Percentiles rank a stretch among this genome's conserved stretches.
phyloP scores from a whole-genome alignment of 495 filamentous ascomycete species.

The Neurospora terricola region DNA sequence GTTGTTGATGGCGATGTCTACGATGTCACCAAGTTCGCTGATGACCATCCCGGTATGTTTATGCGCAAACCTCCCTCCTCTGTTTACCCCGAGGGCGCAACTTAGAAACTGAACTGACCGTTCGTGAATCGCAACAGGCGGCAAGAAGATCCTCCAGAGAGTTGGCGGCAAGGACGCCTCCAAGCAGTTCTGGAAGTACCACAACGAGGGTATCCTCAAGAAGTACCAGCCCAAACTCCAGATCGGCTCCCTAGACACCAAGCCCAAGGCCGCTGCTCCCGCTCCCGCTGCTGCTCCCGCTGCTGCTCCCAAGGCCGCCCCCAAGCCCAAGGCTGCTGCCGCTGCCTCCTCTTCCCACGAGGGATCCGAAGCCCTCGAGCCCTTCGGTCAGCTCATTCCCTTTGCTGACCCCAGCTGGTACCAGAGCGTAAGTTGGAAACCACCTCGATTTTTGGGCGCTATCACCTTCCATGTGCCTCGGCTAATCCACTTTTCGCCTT shows the following conservation, averaged over 20 bases:
- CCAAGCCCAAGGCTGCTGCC: slow-evolving; percentile 42
- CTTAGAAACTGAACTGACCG: not conserved
- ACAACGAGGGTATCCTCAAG: slow-evolving; percentile 87
- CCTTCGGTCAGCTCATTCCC: slow-evolving; percentile 77
- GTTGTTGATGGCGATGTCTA: slow-evolving; percentile 94
- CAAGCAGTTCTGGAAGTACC: slow-evolving; percentile 99
- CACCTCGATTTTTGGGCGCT: not conserved
- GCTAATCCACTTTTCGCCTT: not conserved
- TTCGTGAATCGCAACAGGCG: slow-evolving; percentile 46
- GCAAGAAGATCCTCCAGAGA: slow-evolving; percentile 93
- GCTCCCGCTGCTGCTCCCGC: slow-evolving; percentile 45
- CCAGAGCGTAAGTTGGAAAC: slow-evolving; percentile 62
- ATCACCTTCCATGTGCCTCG: not conserved
- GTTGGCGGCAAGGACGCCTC: slow-evolving; percentile 95
- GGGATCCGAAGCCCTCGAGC: slow-evolving; percentile 63
- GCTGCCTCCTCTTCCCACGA: slow-evolving; percentile 40
- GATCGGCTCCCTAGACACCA: slow-evolving; percentile 82
- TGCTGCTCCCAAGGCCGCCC: slow-evolving; percentile 23
- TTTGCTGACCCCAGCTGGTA: slow-evolving; percentile 94
- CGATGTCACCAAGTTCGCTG: slow-evolving; percentile 87
- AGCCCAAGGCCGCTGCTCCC: slow-evolving; percentile 52
- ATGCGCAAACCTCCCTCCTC: not conserved
- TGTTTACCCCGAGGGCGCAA: not conserved
- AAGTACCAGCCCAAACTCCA: slow-evolving; percentile 85
- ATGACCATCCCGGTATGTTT: slow-evolving; percentile 72